These are phyloP conservation scores for Starmerella kuoi DNA, from an alignment of 805 yeast genomes.

Conservation along the genomic window DNA sequence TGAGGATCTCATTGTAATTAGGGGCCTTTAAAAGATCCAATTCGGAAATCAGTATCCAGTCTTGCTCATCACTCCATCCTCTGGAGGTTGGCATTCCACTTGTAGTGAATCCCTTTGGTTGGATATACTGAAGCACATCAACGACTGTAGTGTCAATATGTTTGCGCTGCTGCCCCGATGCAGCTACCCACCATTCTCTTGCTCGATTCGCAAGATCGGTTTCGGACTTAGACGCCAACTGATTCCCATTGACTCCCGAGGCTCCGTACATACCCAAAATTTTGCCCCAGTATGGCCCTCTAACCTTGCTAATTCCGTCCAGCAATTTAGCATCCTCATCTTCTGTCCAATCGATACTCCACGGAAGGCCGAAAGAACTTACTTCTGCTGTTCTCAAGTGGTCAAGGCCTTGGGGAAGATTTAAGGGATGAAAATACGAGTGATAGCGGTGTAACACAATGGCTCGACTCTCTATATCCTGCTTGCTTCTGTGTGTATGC, in stretches of 20 bases:
- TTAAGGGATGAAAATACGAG: constrained; percentile 2
- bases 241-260: constrained; percentile 1
- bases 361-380: constrained; percentile 4
- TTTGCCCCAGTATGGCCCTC: constrained; percentile 10
- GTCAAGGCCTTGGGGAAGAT: constrained; percentile 1
- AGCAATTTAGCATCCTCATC: constrained; percentile 2
- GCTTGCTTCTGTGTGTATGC: neutral
- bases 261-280: constrained; percentile 3
- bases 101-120: constrained; percentile 7
- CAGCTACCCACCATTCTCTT: constrained; percentile 9
- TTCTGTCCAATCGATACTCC: constrained; percentile 4
- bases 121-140: constrained; percentile 4
- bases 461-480: constrained; percentile 5
- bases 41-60: constrained; percentile 2
- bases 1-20: constrained; percentile 7
- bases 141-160: neutral
- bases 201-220: constrained; percentile 6
- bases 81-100: constrained; percentile 10
- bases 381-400: constrained; percentile 1
- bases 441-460: constrained; percentile 5
- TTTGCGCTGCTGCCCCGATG: constrained; percentile 1
- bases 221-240: constrained; percentile 5
- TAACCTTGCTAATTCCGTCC: constrained; percentile 3
- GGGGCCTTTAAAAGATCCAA: constrained; percentile 2
- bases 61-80: constrained; percentile 11